These are phyloP conservation scores for Besnoitia besnoiti DNA, from an alignment of 169 alveolate genomes.

Conservation along the genomic window DNA sequence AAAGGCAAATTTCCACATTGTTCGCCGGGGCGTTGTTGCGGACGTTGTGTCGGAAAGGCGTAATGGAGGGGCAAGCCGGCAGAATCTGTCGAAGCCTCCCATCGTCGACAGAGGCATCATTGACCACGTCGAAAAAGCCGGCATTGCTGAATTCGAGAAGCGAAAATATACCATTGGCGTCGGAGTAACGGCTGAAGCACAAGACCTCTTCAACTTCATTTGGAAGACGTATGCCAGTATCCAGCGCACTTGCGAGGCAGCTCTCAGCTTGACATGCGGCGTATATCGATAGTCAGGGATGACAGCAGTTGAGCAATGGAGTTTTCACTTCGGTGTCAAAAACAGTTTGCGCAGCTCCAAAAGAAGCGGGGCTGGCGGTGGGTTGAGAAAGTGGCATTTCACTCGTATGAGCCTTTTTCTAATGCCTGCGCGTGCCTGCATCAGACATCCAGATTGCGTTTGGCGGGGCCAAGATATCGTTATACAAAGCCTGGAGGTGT, in stretches of 20 bases:
- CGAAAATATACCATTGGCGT: background rate
- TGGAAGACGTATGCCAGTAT: background rate
- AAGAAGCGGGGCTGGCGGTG: too few species aligned
- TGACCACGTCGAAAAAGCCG: background rate
- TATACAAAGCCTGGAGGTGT: background rate
- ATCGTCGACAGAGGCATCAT: background rate
- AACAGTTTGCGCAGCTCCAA: too few species aligned
- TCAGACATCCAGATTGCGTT: slow-evolving; percentile 13
- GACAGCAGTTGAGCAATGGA: too few species aligned
- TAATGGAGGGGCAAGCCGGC: background rate
- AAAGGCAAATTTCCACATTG: slow-evolving; percentile 7
- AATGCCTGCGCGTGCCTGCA: background rate
- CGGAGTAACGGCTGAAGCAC: slow-evolving; percentile 29
- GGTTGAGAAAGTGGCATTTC: too few species aligned
- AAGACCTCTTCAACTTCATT: slow-evolving; percentile 37
- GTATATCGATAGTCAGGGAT: too few species aligned
- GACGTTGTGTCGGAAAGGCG: background rate
- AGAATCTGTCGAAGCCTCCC: slow-evolving; percentile 9
- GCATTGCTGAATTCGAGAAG: slow-evolving; percentile 24
- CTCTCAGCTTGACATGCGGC: too few species aligned
- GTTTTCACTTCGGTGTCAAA: too few species aligned
- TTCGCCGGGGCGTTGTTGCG: background rate
- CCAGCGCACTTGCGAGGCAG: background rate
- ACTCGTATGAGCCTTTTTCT: too few species aligned
- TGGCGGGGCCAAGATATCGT: slow-evolving; percentile 30